Evolutionary conservation across 1,139 yeast species (phyloP), one percentile per base, ranked within the genome.

Genomic region (Blastobotrys buckinghamii): DNA sequence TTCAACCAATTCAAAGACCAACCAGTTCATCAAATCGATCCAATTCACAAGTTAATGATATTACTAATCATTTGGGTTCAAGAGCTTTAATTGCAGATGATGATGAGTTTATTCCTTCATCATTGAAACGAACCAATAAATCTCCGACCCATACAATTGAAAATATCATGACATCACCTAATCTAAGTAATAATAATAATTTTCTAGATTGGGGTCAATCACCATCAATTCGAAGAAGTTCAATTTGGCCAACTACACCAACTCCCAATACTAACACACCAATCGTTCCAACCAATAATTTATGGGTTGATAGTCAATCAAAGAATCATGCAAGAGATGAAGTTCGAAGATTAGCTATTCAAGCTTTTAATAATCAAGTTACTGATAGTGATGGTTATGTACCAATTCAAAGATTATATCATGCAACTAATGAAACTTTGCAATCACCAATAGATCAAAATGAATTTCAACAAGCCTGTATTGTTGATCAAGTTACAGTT

Each of bases 351-450:
- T 56, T 65, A 2, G 68, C 68, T 1, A 50, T 59, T 13, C 36
- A 47, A 2, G 57, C 66, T 22, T 66, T 63, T 50, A 53, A 32
- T 12, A 38, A 43, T 20, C 30, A 30, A 13, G 32, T 32, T 10
- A 36, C 45, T 3, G 42, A 41, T 27, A 29, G 53, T 3, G 69
- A 66, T 43, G 69, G 70, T 15, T 65, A 52, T 48, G 63, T 66
- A 13, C 67, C 69, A 1, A 60, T 64, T 2, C 70, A 66, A 42
- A 59, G 60, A n/a, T 55, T 66, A 20, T 65, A 56, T 51, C 65
- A 64, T 29, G 53, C 64, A 3, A 56, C 67, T 2, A 51, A 47
- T 33, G 54, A 61, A 39, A 47, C 47, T n/a, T 54, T 57, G 27
- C 59, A 55, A 29, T 50, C 42, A 16, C 33, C 40, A 48, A 47